These are phyloP conservation scores for Mortierella sp. DNA, from an alignment of 371 early-diverging fungal species.

Conservation along the genomic window DNA sequence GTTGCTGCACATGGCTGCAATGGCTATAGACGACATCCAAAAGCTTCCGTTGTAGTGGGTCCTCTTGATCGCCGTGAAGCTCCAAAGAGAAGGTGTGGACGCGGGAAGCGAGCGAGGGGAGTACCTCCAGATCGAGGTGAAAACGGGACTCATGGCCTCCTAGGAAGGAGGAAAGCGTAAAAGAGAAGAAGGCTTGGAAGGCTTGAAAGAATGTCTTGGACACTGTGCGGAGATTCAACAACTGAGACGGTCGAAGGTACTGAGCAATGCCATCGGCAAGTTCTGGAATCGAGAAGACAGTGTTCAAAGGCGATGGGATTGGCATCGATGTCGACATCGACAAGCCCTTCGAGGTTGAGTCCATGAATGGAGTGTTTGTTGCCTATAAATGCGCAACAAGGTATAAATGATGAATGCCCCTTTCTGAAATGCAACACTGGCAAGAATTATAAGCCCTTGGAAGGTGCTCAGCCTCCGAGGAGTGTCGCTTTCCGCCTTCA, in stretches of 20 bases:
- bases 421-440: too few relatives aligned
- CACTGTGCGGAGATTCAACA: slow-evolving; percentile 7
- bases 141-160: neutral
- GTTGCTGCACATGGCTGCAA: neutral
- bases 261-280: slow-evolving; percentile 5
- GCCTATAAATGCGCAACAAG: too few relatives aligned
- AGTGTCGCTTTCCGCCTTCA: too few relatives aligned
- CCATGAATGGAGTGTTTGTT: neutral
- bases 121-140: neutral
- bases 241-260: slow-evolving; percentile 14
- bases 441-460: too few relatives aligned
- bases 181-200: slow-evolving; percentile 2
- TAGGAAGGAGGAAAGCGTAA: slow-evolving; percentile 8
- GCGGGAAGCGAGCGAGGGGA: neutral
- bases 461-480: too few relatives aligned
- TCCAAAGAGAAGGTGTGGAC: slow-evolving; percentile 2
- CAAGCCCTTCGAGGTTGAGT: neutral
- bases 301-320: neutral
- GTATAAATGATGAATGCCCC: too few relatives aligned
- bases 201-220: slow-evolving; percentile 9
- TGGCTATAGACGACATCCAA: slow-evolving; percentile 7
- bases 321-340: neutral
- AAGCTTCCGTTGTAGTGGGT: neutral
- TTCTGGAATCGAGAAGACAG: slow-evolving; percentile 34
- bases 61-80: neutral